Base-by-base conservation (phyloP, 75 land plant species). In the Pinus tabuliformis region DNA sequence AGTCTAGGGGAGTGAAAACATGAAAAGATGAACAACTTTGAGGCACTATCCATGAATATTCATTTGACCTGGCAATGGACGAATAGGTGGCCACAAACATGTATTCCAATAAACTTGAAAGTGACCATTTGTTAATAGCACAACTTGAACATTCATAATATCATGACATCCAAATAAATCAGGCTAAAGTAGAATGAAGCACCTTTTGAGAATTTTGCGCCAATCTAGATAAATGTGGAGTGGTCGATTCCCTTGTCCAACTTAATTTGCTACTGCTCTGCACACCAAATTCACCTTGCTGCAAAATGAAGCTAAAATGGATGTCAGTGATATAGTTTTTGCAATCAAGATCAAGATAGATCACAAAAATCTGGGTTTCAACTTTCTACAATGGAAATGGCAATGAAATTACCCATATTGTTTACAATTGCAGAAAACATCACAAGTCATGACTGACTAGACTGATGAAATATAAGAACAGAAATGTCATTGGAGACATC, bases 11-110 rank as follows among this genome's bases (percentile, higher is more conserved):
- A 45, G 79, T 73, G 70, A 62, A 77, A 63, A 83, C 62, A 80
- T 84, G 72, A 39, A 73, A 83, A 77, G 77, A 72, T 57, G 80
- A 74, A 74, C 3, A 73, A 81, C 30, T 36, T 65, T 56, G 58
- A 73, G 74, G 58, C 58, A 73, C 74, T 73, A 73, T 56, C 58
- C 58, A 37, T 73, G 74, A 73, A 73, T 21, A 73, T 68, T 56
- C 57, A 73, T 73, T 73, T 73, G 11, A 56, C 74, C 58, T 73
- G 74, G 36, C 58, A 73, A 52, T 73, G 56, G 58, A 28, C 22
- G 20, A 68, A 42, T 68, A 68, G 49, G 72, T 39, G 72, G 72
- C 13, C 22, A 68, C 72, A 39, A 68, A 7, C 49, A 68, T 42
- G 72, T 21, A 37, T 42, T 68, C 72, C 52, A 68, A 45, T 39